A percentile compares a stretch with the other conserved stretches of the same genome.
Evolutionary conservation across 441 rosid genomes (phyloP).

Genomic region (Erodium texanum): DNA sequence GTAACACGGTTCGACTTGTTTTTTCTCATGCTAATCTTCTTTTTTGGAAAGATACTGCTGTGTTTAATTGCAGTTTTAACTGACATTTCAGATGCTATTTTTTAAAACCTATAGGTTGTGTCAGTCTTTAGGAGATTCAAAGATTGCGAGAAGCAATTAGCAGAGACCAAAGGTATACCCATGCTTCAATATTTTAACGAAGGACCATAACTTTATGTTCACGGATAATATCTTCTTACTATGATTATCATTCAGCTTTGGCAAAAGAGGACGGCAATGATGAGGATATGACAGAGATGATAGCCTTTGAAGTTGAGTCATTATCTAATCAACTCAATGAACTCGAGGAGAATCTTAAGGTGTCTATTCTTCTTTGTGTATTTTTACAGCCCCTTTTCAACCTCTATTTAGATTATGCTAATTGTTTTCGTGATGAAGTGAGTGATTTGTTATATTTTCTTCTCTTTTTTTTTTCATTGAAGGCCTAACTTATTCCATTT

Average conservation of each 20-base stretch:
- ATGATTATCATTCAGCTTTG: constrained; percentile 36
- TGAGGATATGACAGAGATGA: constrained; percentile 93
- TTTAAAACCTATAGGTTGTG: constrained; percentile 47
- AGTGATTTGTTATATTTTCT: background rate
- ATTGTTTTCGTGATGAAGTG: constrained; percentile 8
- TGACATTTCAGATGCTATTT: constrained; percentile 4
- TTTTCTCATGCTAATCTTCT: constrained; percentile 1
- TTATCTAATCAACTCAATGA: constrained; percentile 48
- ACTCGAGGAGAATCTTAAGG: constrained; percentile 84
- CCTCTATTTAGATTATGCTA: constrained; percentile 4
- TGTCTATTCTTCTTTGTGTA: constrained; percentile 17
- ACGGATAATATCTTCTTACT: constrained; percentile 7
- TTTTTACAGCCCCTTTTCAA: background rate
- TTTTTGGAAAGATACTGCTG: background rate
- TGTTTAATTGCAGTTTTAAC: constrained; percentile 4
- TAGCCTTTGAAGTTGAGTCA: constrained; percentile 58
- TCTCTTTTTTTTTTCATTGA: background rate
- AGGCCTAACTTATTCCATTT: background rate
- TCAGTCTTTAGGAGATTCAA: constrained; percentile 54
- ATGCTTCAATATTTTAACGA: constrained; percentile 9
- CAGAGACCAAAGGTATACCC: constrained; percentile 60
- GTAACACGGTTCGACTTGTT: constrained; percentile 26
- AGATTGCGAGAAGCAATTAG: constrained; percentile 75
- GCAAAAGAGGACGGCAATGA: constrained; percentile 66
- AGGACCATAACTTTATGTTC: background rate